Evolutionary conservation across 495 filamentous ascomycete species (phyloP), one percentile per base, ranked within the genome.

Genomic region (Hypoxylon trugodes): DNA sequence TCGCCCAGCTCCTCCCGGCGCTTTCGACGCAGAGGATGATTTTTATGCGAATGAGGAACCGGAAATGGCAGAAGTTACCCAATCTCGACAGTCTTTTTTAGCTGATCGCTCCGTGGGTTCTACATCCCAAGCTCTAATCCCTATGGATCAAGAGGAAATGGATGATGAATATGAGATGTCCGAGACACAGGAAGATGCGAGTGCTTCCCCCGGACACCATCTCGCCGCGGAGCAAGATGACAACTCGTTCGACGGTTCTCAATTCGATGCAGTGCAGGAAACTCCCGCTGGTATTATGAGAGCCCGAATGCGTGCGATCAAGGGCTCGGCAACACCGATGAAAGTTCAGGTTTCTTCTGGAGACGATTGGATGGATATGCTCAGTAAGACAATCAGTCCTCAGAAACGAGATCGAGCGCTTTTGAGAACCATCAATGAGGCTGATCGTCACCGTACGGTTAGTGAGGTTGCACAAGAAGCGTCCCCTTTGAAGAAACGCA

Each of bases 311-410:
- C 77, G 82, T 56, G 81, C 81, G n/a, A 69, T 79, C 63, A 83
- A 84, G 63, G 79, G 76, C 46, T 79, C 79, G 9, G 83, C 78
- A 55, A 88, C 87, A 2, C 87, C 88, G 10, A 71, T 79, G 19
- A 88, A 86, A 69, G 79, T 82, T 52, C 82, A 84, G 65, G 84
- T 78, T 74, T 74, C 81, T 60, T 66, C 79, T 70, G 71, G 84
- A 66, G 78, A 82, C 36, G 90, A 96, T 69, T 98, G 95, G 95
- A 88, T 91, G 35, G 88, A 94, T 67, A 93, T 96, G 71, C 79
- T 98, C 58, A 91, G 91, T 74, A 90, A 88, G 48, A 97, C 95
- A 1, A 90, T 97, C 62, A 96, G 91, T 70, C 95, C 95, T 18
- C 85, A 87, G 67, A 93, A 96, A 76, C 86, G 91, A 69, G 87